Evolutionary conservation across 2,329 filamentous ascomycete species (phyloP).

Genomic region (Xylariaceae sp.): DNA sequence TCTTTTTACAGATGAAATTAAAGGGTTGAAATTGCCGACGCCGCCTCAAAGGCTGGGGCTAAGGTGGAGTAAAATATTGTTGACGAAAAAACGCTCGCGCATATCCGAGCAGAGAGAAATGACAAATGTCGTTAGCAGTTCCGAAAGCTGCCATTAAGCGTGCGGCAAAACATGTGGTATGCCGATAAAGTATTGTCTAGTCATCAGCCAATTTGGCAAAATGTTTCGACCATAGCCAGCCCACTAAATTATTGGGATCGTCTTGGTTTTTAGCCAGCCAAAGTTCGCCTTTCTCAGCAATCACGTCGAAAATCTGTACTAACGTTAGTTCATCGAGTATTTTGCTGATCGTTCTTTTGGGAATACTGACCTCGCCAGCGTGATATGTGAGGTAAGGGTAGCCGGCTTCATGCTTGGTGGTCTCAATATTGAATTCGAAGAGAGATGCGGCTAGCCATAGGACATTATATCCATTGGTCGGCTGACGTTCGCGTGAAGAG

Average conservation of each 20-base stretch:
- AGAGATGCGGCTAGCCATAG: conserved; percentile 90
- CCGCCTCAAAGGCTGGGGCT: too few species aligned
- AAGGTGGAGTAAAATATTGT: too few species aligned
- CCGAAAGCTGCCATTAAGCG: background rate
- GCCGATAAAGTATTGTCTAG: conserved; percentile 11
- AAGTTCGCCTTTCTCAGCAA: conserved; percentile 93
- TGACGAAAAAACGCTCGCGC: too few species aligned
- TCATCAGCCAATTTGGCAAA: conserved; percentile 67
- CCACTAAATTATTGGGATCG: conserved; percentile 71
- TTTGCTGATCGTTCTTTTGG: background rate
- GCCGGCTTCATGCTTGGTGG: conserved; percentile 84
- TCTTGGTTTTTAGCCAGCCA: conserved; percentile 99
- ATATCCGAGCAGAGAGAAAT: background rate
- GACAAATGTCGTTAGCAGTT: background rate
- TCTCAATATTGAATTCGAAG: conserved; percentile 96
- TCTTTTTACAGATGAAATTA: conserved; percentile 12
- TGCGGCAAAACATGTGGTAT: too few species aligned
- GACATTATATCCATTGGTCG: conserved; percentile 61
- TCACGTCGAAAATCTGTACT: conserved; percentile 74
- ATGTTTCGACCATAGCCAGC: conserved; percentile 99
- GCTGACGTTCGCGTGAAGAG: conserved; percentile 56
- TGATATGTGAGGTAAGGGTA: conserved; percentile 96
- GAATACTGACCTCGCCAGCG: conserved; percentile 69
- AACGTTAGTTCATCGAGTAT: background rate
- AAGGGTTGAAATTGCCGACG: too few species aligned